phyloP scores from a whole-genome alignment of 768 basidiomycete genomes.

The Pseudohyphozyma bogoriensis region DNA sequence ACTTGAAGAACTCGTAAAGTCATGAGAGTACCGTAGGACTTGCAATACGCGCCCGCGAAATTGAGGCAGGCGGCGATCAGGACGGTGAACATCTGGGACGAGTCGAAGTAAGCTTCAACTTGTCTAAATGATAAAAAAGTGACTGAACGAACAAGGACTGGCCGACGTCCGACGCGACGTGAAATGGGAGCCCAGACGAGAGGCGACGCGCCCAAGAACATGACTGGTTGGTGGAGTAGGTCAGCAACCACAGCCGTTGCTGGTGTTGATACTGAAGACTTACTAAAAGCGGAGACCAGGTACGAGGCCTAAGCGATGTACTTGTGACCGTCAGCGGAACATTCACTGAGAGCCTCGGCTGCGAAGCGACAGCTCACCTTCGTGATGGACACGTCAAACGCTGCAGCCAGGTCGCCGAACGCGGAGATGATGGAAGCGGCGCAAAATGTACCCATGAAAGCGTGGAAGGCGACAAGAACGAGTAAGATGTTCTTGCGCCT shows the following conservation, averaged over 20 bases:
- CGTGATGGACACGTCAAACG: slow-evolving; percentile 12
- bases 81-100: slow-evolving; percentile 11
- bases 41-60: slow-evolving; percentile 18
- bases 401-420: slow-evolving; percentile 10
- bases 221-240: not conserved
- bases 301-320: not conserved
- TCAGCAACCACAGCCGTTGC: not conserved
- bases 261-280: not conserved
- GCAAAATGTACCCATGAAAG: slow-evolving; percentile 20
- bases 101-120: too few relatives aligned
- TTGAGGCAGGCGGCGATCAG: slow-evolving; percentile 8
- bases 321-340: not conserved
- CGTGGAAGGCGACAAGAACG: slow-evolving; percentile 13
- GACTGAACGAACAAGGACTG: slow-evolving; percentile 11
- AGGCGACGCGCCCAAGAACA: slow-evolving; percentile 19
- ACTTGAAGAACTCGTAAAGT: slow-evolving; percentile 20
- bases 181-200: slow-evolving; percentile 17
- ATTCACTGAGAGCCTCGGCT: not conserved
- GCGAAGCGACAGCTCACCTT: slow-evolving; percentile 7
- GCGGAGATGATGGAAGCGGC: slow-evolving; percentile 23
- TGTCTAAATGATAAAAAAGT: not conserved
- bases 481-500: slow-evolving; percentile 21
- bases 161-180: slow-evolving; percentile 17
- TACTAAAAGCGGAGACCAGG: slow-evolving; percentile 7
- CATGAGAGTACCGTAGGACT: slow-evolving; percentile 24